phyloP scores from a whole-genome alignment of 2,329 filamentous ascomycete species.

The Xylariaceae sp. region DNA sequence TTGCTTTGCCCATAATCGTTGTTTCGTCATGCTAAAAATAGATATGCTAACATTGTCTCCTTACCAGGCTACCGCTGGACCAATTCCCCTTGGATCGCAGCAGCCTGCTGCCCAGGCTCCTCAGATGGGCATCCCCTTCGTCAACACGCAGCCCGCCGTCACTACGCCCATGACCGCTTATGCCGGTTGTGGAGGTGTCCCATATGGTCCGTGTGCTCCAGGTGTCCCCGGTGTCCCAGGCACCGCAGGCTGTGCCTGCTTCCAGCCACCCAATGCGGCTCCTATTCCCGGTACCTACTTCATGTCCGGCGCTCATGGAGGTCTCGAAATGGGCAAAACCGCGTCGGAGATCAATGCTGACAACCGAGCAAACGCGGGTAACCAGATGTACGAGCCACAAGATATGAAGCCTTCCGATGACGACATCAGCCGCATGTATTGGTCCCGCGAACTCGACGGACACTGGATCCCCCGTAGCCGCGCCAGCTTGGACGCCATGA shows the following conservation, averaged over 20 bases:
- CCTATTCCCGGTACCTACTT: slow-evolving; percentile 1
- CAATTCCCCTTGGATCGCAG: slow-evolving; percentile 19
- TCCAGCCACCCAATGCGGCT: slow-evolving; percentile 7
- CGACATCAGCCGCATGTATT: slow-evolving; percentile 56
- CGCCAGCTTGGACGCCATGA: slow-evolving; percentile 54
- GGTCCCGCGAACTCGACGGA: slow-evolving; percentile 55
- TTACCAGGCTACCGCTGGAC: slow-evolving; percentile 11
- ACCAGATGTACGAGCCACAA: slow-evolving; percentile 51
- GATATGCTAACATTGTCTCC: slow-evolving; percentile 22
- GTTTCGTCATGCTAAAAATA: too few relatives aligned
- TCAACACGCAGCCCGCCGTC: slow-evolving; percentile 7
- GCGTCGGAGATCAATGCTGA: slow-evolving; percentile 42
- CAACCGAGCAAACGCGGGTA: slow-evolving; percentile 44
- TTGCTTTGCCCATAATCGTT: too few relatives aligned
- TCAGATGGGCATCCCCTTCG: too few relatives aligned
- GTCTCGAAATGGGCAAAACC: slow-evolving; percentile 42
- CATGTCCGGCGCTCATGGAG: slow-evolving; percentile 10
- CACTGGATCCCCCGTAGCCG: slow-evolving; percentile 56
- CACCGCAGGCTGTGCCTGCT: not conserved
- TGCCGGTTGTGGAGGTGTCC: too few relatives aligned
- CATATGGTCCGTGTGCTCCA: slow-evolving; percentile 18
- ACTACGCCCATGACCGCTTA: slow-evolving; percentile 8
- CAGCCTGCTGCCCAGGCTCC: slow-evolving; percentile 8
- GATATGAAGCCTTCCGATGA: slow-evolving; percentile 59
- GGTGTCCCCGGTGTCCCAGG: not conserved